Evolutionary conservation across 2,329 filamentous ascomycete genomes (phyloP).

Genomic region (Septoria petroselini): DNA sequence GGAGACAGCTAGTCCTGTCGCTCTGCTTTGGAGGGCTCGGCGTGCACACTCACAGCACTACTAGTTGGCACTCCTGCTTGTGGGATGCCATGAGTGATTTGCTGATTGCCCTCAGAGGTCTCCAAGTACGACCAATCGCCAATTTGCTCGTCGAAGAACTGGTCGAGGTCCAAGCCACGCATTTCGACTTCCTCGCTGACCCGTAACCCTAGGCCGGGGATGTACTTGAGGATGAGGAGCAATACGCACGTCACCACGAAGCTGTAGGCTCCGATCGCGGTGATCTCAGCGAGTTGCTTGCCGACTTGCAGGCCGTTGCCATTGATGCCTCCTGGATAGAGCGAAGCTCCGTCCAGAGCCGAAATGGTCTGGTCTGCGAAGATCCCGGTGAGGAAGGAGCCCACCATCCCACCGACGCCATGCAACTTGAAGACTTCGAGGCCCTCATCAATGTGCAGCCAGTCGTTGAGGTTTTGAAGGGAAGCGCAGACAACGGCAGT

Average conservation of each 20-base stretch:
- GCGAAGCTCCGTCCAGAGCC: slow-evolving; percentile 50
- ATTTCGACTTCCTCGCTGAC: slow-evolving; percentile 56
- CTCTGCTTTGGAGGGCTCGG: slow-evolving; percentile 6
- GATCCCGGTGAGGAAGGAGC: slow-evolving; percentile 57
- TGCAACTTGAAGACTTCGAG: slow-evolving; percentile 61
- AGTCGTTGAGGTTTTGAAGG: slow-evolving; percentile 53
- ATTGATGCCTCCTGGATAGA: slow-evolving; percentile 52
- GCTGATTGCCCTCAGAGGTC: slow-evolving; percentile 20
- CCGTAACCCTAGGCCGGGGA: slow-evolving; percentile 54
- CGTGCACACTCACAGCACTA: slow-evolving; percentile 16
- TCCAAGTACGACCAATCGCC: slow-evolving; percentile 36
- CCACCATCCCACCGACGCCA: slow-evolving; percentile 56
- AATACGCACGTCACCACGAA: slow-evolving; percentile 54
- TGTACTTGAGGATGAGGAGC: slow-evolving; percentile 53
- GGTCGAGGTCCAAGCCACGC: slow-evolving; percentile 53
- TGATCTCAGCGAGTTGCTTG: slow-evolving; percentile 56
- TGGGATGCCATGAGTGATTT: slow-evolving; percentile 30
- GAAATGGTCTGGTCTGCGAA: slow-evolving; percentile 52
- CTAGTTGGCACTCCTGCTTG: slow-evolving; percentile 13
- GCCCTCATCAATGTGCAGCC: slow-evolving; percentile 56
- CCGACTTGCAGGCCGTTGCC: slow-evolving; percentile 56
- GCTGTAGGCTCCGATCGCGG: slow-evolving; percentile 52
- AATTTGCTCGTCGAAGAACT: slow-evolving; percentile 58
- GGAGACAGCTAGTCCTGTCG: slow-evolving; percentile 2
- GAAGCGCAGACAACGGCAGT: slow-evolving; percentile 52